Evolutionary conservation across 164 flowering plant genomes (phyloP).

Genomic region (Umbilicus rupestris): DNA sequence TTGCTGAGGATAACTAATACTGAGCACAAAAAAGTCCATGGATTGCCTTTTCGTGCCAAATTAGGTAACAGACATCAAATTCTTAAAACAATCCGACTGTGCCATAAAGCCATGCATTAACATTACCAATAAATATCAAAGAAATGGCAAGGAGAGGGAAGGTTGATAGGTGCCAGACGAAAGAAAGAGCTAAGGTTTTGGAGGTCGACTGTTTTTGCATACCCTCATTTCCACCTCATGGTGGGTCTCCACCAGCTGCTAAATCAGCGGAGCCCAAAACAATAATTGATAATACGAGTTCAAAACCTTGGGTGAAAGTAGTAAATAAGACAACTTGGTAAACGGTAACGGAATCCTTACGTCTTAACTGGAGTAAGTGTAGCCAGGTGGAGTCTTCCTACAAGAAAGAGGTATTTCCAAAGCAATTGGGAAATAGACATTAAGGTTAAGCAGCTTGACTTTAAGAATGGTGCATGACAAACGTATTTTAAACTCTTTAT

Average conservation of each 20-base stretch:
- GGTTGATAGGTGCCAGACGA: background rate
- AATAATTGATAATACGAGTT: background rate
- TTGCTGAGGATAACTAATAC: background rate
- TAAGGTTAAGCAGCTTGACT: slow-evolving; percentile 45
- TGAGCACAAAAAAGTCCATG: background rate
- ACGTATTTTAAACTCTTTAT: slow-evolving; percentile 42
- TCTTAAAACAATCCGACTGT: background rate
- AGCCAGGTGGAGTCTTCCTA: slow-evolving; percentile 47
- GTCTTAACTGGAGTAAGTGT: slow-evolving; percentile 29
- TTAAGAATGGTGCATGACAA: slow-evolving; percentile 66
- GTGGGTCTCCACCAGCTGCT: background rate
- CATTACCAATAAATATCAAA: background rate
- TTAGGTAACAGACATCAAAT: background rate
- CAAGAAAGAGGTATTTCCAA: slow-evolving; percentile 48
- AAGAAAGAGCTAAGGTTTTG: background rate
- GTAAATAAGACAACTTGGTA: background rate
- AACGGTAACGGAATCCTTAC: background rate
- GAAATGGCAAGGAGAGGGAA: slow-evolving; percentile 3
- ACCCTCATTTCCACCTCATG: background rate
- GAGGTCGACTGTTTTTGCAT: background rate
- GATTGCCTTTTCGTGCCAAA: background rate
- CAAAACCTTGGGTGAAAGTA: background rate
- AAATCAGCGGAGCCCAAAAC: background rate
- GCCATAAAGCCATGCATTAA: background rate
- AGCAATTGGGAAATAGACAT: slow-evolving; percentile 44